A percentile compares a stretch with the other conserved stretches of the same genome.
These are phyloP conservation scores for Talaromyces trachyspermus DNA, from an alignment of 495 filamentous ascomycete species.

Conservation along the genomic window DNA sequence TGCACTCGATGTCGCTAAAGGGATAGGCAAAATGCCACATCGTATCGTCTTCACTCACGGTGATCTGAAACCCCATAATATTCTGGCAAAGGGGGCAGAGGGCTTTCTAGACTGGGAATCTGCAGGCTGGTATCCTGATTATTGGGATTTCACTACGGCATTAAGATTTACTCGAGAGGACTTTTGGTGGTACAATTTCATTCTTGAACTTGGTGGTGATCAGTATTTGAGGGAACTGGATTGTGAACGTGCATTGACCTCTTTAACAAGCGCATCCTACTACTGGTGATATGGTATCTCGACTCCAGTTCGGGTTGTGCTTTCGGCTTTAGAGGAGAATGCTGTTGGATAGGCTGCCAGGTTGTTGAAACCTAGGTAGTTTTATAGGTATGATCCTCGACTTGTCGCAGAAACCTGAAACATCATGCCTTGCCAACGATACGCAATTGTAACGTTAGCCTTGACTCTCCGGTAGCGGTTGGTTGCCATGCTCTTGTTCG, in stretches of 20 bases:
- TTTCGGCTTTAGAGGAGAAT: too few species aligned
- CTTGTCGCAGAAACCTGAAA: too few species aligned
- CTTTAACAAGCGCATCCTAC: conserved; percentile 17
- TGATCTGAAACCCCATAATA: conserved; percentile 41
- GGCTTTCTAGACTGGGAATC: conserved; percentile 49
- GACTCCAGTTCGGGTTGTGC: too few species aligned
- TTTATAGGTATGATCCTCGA: too few species aligned
- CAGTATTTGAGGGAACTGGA: conserved; percentile 15
- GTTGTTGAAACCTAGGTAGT: too few species aligned
- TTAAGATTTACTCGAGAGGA: conserved; percentile 11
- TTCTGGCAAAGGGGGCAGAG: conserved; percentile 30
- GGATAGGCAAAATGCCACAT: conserved; percentile 12
- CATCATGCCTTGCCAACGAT: too few species aligned
- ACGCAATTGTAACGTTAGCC: too few species aligned
- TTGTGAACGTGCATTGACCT: conserved; percentile 15
- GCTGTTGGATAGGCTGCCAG: too few species aligned
- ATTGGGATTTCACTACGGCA: conserved; percentile 43
- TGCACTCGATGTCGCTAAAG: conserved; percentile 12
- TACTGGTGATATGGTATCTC: conserved; percentile 20
- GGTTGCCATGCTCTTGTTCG: too few species aligned
- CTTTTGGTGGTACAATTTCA: conserved; percentile 19
- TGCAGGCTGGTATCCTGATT: conserved; percentile 46
- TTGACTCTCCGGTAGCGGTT: too few species aligned
- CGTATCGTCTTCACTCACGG: conserved; percentile 38
- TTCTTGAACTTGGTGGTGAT: conserved; percentile 13